Base-by-base conservation (phyloP, 2,329 filamentous ascomycete species). In the Sarocladium brachiariae region DNA sequence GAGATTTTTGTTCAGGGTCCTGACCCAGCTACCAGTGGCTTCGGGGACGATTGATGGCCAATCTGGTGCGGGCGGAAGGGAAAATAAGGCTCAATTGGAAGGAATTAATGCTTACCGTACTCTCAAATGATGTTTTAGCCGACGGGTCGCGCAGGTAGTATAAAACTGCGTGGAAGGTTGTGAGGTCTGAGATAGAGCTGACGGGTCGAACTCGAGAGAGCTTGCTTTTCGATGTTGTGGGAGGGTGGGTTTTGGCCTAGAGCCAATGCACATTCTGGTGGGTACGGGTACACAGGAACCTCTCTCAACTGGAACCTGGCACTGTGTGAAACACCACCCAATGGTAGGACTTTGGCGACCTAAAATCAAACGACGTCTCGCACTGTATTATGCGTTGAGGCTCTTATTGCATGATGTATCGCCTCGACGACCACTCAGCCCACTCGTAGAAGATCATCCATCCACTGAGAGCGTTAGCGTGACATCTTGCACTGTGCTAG, bases 1-100 rank as follows among this genome's bases (percentile, higher is more conserved):
- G 43, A 47, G 43, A 47, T 47, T 47, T 47, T 47, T 47, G 39
- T 24, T 47, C 43, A 47, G 43, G 43, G 43, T 47, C 43, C 43
- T 47, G 43, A 16, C 14, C n/a, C 24, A 33, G 11, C 25, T 47
- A 23, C 14, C n/a, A 25, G 11, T 21, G 24, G 16, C 21, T 19
- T 47, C 25, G 27, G 10, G 43, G 19, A 25, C 5, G 14, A 18
- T 3, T 8, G 43, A 19, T 21, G 21, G 39, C 35, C 35, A 21
- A 39, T 39, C n/a, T 9, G 10, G 43, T 31, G 43, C 43, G 43
- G 43, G 43, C 43, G 33, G 43, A 47, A 9, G 24, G n/a, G n/a
- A 31, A 19, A 5, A 33, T 4, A 19, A 14, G 27, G 11, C 16
- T 16, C 43, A 47, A 47, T 47, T 47, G 43, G n/a, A 25, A 19